These are phyloP conservation scores for Lactarius hatsudake DNA, from an alignment of 768 basidiomycete species.

Conservation along the genomic window DNA sequence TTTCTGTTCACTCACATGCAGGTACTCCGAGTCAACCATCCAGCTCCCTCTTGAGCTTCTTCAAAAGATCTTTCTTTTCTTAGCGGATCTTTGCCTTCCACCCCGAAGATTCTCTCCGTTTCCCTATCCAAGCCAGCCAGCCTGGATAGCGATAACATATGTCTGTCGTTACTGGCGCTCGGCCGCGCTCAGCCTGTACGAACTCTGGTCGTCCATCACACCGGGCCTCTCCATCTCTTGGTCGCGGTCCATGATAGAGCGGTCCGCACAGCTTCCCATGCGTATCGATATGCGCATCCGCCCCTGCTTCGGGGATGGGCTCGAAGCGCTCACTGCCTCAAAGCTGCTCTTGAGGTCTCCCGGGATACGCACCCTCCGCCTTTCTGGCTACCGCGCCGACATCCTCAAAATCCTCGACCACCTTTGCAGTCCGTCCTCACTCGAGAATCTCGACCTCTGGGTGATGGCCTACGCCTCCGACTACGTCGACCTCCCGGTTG, in stretches of 20 bases:
- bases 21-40: not conserved
- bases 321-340: slow-evolving; percentile 8
- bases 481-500: not conserved
- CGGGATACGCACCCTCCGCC: slow-evolving; percentile 13
- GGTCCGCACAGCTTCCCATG: slow-evolving; percentile 15
- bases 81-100: not conserved
- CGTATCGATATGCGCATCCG: slow-evolving; percentile 8
- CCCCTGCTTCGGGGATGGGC: not conserved
- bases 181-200: slow-evolving; percentile 15
- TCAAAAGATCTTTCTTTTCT: not conserved
- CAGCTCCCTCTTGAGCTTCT: slow-evolving; percentile 1
- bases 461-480: not conserved
- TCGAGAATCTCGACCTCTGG: slow-evolving; percentile 3
- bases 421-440: slow-evolving; percentile 13
- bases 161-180: slow-evolving; percentile 19
- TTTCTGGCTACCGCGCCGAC: slow-evolving; percentile 4
- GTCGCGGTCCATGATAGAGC: slow-evolving; percentile 20
- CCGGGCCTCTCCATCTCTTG: slow-evolving; percentile 10
- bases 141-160: slow-evolving; percentile 15
- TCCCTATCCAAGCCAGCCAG: no score
- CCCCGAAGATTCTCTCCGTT: not conserved
- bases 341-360: slow-evolving; percentile 9
- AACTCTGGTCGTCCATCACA: slow-evolving; percentile 20
- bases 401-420: slow-evolving; percentile 9
- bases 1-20: not conserved